Base-by-base conservation (phyloP, 306 rosid species). In the Crataegus laevigata region DNA sequence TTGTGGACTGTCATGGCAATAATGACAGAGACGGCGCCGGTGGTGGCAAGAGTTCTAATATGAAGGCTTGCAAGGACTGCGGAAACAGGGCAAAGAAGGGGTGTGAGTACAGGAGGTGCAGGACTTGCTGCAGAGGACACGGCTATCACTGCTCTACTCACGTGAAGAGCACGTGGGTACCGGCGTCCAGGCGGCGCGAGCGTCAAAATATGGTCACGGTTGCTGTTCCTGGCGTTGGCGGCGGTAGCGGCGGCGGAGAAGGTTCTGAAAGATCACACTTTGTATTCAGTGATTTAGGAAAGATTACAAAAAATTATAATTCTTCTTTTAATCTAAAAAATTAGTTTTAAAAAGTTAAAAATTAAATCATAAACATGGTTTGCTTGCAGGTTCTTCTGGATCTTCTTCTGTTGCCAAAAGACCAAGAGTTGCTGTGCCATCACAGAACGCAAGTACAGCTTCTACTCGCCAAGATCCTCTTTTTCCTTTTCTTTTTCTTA, bases 11-110 rank as follows among this genome's bases (percentile, higher is more conserved):
- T 12, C 84, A 81, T 8, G 66, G 24, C 10, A 13, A 59, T 32
- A 55, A 34, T 13, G 34, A 21, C 6, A 24, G 26, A 3, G 61
- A 21, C 10, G 74, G 61, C 2, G 72, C 61, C 2, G 69, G 75
- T 4, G 87, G 80, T 64, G 87, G 83, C 29, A 85, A 84, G 5
- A 66, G 78, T 22, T 60, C 65, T 11, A 84, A 84, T 2, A 77
- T 80, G 77, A 86, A 77, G 68, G 88, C 82, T 25, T 93, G 98
- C 59, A 81, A 75, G 59, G 98, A 93, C 77, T 90, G 97, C 75
- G 96, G 96, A 28, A 93, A 93, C 75, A 87, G 88, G 58, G 96
- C 98, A 1, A 90, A 93, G 88, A 93, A 88, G 79, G 98, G 85
- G 54, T 93, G 98, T 32, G 81, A 73, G 21, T 85, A 15, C 43